phyloP scores from a whole-genome alignment of 371 early-diverging fungal species.

The Rhizopus delemar region DNA sequence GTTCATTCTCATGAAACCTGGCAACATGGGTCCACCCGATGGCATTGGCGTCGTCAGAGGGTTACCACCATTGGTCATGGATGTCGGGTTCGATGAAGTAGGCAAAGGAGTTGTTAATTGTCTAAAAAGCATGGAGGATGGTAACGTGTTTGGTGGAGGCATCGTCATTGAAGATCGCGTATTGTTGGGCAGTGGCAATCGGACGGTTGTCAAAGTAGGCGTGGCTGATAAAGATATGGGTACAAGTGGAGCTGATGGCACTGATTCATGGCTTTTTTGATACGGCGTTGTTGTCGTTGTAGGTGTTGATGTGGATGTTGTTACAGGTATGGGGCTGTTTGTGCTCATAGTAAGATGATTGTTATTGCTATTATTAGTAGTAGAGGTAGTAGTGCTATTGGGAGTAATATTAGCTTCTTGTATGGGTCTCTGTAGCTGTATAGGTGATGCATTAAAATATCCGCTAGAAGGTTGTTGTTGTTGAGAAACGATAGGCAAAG shows the following conservation, averaged over 20 bases:
- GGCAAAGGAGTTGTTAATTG: constrained; percentile 4
- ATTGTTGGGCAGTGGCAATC: neutral
- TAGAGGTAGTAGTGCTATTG: too few species aligned
- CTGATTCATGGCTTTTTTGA: neutral
- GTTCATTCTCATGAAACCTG: neutral
- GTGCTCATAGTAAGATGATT: neutral
- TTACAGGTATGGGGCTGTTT: neutral
- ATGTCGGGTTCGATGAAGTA: neutral
- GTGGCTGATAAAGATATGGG: neutral
- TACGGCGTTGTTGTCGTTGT: neutral
- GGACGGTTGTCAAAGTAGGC: neutral
- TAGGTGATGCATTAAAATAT: neutral
- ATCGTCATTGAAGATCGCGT: neutral
- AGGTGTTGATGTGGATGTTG: neutral
- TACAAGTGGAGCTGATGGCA: neutral
- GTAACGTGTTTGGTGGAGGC: neutral
- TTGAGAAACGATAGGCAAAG: constrained; percentile 2
- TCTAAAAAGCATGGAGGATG: constrained; percentile 1
- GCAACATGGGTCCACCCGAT: neutral
- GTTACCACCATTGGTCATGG: neutral
- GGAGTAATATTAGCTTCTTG: neutral
- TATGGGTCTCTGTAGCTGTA: constrained; percentile 2
- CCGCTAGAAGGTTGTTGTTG: neutral
- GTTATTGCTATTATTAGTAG: neutral
- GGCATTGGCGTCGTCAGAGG: neutral